Evolutionary conservation across 2,329 filamentous ascomycete genomes (phyloP).

Genomic region (Botrytis sinoallii): DNA sequence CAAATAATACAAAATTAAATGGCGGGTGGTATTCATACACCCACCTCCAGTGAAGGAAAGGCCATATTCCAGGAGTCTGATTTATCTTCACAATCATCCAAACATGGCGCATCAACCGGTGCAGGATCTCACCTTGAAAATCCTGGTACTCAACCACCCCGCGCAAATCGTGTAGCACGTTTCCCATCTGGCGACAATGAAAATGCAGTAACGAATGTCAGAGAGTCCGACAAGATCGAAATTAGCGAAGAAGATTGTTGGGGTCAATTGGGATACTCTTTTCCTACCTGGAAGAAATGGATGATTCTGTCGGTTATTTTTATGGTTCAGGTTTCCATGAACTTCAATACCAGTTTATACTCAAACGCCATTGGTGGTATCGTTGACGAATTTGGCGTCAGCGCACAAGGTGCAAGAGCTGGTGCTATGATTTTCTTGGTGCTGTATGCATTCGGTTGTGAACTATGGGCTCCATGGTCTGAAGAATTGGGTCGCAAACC

Average conservation of each 20-base stretch:
- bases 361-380: conserved; percentile 67
- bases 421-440: conserved; percentile 79
- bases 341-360: conserved; percentile 74
- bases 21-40: background rate
- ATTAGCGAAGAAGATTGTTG: conserved; percentile 60
- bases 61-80: background rate
- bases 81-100: background rate
- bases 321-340: conserved; percentile 72
- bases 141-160: background rate
- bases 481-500: conserved; percentile 79
- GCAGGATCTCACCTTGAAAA: background rate
- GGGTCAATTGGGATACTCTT: conserved; percentile 62
- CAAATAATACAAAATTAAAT: conserved; percentile 2
- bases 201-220: background rate
- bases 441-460: conserved; percentile 79
- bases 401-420: conserved; percentile 63
- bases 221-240: conserved; percentile 34
- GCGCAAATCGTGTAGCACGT: background rate
- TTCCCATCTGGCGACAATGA: conserved; percentile 1
- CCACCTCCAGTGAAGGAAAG: background rate
- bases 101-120: background rate
- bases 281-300: conserved; percentile 62
- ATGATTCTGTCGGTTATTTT: conserved; percentile 70
- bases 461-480: conserved; percentile 84
- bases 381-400: conserved; percentile 63